Conservation (phyloP, 805 yeast genomes). For the Kodamaea kaohsiungensis region DNA sequence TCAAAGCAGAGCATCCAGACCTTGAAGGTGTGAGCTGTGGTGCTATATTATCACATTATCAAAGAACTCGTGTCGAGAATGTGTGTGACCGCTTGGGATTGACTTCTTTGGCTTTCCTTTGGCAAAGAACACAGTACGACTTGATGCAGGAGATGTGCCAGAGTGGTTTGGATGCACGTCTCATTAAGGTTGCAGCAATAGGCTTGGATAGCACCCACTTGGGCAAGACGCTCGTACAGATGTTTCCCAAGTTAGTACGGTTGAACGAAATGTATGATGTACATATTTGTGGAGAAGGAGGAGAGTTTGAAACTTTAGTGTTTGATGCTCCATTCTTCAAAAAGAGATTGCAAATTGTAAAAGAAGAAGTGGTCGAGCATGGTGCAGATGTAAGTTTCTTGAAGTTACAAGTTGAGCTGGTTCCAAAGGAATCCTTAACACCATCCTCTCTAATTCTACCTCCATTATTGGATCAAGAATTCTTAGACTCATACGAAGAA, state of each 20-base stretch:
- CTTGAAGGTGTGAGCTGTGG: constrained; percentile 90
- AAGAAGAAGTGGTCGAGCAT: constrained; percentile 42
- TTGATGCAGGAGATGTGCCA: constrained; percentile 80
- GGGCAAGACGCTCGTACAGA: constrained; percentile 64
- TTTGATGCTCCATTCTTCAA: constrained; percentile 85
- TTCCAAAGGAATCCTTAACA: constrained; percentile 35
- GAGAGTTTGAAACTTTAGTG: constrained; percentile 94
- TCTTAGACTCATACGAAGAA: constrained; percentile 15
- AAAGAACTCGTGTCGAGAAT: constrained; percentile 88
- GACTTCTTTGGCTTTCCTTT: constrained; percentile 70
- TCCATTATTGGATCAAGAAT: constrained; percentile 41
- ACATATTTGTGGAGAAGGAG: constrained; percentile 98
- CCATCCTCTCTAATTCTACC: constrained; percentile 13
- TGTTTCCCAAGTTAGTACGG: constrained; percentile 56
- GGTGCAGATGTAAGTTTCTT: constrained; percentile 74
- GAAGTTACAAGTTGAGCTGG: constrained; percentile 48
- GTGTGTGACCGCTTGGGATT: constrained; percentile 77
- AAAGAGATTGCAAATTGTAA: constrained; percentile 46
- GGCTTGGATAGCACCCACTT: constrained; percentile 71
- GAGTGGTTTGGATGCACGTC: constrained; percentile 70
- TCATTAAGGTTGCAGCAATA: constrained; percentile 91
- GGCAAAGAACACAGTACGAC: constrained; percentile 86
- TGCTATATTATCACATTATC: constrained; percentile 94
- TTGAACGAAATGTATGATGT: constrained; percentile 72
- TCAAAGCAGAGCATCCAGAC: constrained; percentile 62